Evolutionary conservation across 2,329 filamentous ascomycete species (phyloP).

Genomic region (Aspergillus versicolor): DNA sequence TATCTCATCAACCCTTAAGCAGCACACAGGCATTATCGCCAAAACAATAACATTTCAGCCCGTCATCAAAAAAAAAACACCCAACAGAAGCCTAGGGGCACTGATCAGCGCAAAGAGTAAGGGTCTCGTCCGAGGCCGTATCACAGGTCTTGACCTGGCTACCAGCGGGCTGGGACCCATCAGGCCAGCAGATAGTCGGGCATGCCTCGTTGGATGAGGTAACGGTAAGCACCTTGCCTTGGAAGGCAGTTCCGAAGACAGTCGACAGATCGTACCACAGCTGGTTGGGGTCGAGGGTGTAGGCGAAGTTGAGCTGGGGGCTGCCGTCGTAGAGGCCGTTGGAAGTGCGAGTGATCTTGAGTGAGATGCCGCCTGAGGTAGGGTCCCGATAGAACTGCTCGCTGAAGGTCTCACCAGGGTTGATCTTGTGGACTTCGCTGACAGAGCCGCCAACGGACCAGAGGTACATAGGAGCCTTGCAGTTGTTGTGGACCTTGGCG

Average conservation of each 20-base stretch:
- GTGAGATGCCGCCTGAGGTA: constrained; percentile 40
- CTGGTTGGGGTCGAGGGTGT: constrained; percentile 36
- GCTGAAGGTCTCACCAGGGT: constrained; percentile 32
- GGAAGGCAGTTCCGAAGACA: constrained; percentile 45
- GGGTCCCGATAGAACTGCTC: constrained; percentile 37
- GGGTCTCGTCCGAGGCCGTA: constrained; percentile 23
- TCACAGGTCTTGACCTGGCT: constrained; percentile 33
- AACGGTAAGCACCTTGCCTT: constrained; percentile 26
- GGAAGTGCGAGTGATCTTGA: constrained; percentile 41
- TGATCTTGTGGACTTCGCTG: constrained; percentile 30
- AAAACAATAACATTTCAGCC: not conserved
- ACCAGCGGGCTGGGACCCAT: constrained; percentile 29
- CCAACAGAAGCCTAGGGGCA: constrained; percentile 14
- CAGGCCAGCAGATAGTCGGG: constrained; percentile 31
- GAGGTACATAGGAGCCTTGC: constrained; percentile 36
- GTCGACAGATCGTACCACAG: constrained; percentile 46
- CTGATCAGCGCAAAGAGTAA: constrained; percentile 31
- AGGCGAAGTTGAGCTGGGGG: constrained; percentile 43
- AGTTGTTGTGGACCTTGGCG: constrained; percentile 42
- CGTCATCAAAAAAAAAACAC: not conserved
- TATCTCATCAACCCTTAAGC: not conserved
- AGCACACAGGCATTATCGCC: not conserved
- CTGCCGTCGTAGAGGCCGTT: constrained; percentile 38
- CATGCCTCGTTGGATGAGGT: constrained; percentile 26
- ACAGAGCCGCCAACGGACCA: constrained; percentile 39